These are phyloP conservation scores for Auriscalpium orientale DNA, from an alignment of 768 basidiomycete species.

Conservation along the genomic window DNA sequence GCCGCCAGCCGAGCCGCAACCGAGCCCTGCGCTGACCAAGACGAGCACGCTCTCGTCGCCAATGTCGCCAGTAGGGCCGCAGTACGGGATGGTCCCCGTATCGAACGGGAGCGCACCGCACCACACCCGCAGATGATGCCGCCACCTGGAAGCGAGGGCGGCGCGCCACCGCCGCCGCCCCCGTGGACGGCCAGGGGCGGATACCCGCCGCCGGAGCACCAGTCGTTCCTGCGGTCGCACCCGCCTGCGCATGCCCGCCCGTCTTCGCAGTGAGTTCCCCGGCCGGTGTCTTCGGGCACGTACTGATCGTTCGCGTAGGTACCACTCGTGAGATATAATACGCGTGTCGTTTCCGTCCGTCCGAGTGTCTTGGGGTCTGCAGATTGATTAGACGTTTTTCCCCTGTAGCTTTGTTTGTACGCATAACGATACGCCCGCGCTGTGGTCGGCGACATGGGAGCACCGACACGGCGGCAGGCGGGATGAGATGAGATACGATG, in stretches of 20 bases:
- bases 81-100: not conserved
- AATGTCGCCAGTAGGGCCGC: not conserved
- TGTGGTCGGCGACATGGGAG: no score
- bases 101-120: not conserved
- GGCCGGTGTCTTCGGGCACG: no score
- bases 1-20: not conserved
- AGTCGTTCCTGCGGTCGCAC: conserved; percentile 43
- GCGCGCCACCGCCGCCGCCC: not conserved
- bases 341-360: no score
- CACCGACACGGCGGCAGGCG: no score
- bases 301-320: no score
- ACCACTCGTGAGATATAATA: no score
- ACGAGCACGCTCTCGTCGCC: conserved; percentile 9
- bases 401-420: no score
- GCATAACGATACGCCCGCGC: no score
- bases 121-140: not conserved
- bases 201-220: conserved; percentile 24
- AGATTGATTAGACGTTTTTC: no score
- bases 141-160: not conserved
- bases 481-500: not conserved
- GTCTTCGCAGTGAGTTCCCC: conserved; percentile 23
- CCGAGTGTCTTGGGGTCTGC: no score
- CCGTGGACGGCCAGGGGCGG: conserved; percentile 5
- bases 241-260: conserved; percentile 29
- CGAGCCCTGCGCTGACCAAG: conserved; percentile 12